These are phyloP conservation scores for Capsella rubella DNA, from an alignment of 441 rosid genomes.

Conservation along the genomic window DNA sequence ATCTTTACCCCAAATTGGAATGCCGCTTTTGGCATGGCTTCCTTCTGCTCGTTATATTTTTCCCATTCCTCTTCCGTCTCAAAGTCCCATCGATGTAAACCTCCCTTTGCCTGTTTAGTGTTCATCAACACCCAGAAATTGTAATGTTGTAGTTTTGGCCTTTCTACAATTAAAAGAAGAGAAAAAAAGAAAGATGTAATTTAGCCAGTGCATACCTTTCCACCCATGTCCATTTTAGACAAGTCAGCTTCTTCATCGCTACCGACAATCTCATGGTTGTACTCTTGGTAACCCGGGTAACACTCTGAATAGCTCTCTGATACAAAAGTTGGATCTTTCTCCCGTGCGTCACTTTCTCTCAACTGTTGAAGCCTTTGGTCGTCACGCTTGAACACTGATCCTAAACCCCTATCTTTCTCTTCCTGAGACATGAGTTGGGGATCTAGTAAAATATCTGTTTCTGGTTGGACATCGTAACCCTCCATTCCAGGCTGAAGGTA, in stretches of 20 bases:
- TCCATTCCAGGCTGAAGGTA: slow-evolving; percentile 77
- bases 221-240: slow-evolving; percentile 99
- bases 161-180: not conserved
- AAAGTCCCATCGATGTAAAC: slow-evolving; percentile 95
- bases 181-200: not conserved
- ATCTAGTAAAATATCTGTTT: slow-evolving; percentile 57
- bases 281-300: slow-evolving; percentile 98
- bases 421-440: slow-evolving; percentile 95
- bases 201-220: slow-evolving; percentile 59
- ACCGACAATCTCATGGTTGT: slow-evolving; percentile 86
- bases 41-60: slow-evolving; percentile 93
- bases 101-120: slow-evolving; percentile 87
- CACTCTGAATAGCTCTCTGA: slow-evolving; percentile 98
- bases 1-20: slow-evolving; percentile 98
- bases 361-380: slow-evolving; percentile 93
- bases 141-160: not conserved
- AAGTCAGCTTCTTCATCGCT: slow-evolving; percentile 96
- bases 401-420: slow-evolving; percentile 96
- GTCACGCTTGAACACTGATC: slow-evolving; percentile 97
- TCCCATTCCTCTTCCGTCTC: slow-evolving; percentile 99
- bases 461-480: slow-evolving; percentile 66
- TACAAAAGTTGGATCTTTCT: slow-evolving; percentile 91
- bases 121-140: slow-evolving; percentile 14
- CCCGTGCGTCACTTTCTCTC: slow-evolving; percentile 91
- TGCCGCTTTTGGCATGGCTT: slow-evolving; percentile 99